Conservation (phyloP, 2,329 filamentous ascomycete species). For the Tolypocladium album region DNA sequence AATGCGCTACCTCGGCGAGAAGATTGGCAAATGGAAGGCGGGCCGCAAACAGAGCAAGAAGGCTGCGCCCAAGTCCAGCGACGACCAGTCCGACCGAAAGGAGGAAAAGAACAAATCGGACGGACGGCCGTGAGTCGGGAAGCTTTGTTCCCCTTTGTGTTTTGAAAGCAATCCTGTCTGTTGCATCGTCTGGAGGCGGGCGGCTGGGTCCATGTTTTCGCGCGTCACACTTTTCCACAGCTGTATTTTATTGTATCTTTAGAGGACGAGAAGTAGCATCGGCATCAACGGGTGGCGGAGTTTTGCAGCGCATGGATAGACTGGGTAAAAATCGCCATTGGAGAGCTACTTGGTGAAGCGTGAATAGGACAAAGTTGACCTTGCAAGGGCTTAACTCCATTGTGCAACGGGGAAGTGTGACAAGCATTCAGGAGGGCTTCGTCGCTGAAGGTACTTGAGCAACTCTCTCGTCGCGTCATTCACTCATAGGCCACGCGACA, state of each 20-base stretch:
- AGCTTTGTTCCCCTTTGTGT: background rate
- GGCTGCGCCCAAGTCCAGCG: constrained; percentile 1
- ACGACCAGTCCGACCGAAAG: background rate
- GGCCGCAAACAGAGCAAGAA: constrained; percentile 21
- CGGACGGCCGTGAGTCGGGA: background rate
- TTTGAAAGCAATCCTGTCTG: background rate
- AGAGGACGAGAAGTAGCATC: background rate
- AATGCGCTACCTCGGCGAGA: constrained; percentile 71
- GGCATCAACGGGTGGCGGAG: background rate
- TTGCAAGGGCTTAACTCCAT: background rate
- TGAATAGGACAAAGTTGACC: background rate
- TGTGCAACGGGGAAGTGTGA: background rate
- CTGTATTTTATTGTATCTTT: background rate
- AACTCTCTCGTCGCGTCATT: background rate
- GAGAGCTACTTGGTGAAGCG: background rate
- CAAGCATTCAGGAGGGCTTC: background rate
- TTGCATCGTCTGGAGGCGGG: background rate
- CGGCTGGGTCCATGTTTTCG: background rate
- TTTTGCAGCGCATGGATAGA: background rate
- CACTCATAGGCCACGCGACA: background rate
- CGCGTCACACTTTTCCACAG: background rate
- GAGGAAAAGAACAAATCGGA: background rate
- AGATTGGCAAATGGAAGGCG: constrained; percentile 55
- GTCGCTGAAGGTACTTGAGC: background rate
- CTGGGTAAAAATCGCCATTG: background rate